These are phyloP conservation scores for Eimeria sp. DNA, from an alignment of 169 alveolate species.

Conservation along the genomic window DNA sequence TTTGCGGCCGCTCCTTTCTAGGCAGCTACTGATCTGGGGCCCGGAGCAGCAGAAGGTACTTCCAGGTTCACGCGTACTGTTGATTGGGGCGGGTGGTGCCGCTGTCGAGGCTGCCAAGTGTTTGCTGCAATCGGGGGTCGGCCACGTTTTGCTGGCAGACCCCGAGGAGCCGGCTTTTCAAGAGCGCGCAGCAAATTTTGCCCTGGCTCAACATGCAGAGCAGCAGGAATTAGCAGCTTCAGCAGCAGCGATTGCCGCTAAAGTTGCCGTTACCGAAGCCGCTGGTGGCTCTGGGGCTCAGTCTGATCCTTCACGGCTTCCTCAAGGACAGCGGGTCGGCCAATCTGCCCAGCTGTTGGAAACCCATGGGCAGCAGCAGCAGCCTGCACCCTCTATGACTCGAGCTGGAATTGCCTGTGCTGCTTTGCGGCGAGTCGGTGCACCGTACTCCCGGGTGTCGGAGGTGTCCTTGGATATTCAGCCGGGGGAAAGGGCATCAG, in stretches of 20 bases:
- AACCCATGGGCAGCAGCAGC: neutral
- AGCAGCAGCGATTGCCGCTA: neutral
- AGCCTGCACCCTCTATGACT: neutral
- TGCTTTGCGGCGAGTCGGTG: conserved; percentile 41
- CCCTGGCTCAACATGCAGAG: conserved; percentile 38
- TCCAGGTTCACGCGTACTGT: conserved; percentile 63
- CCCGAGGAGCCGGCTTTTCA: conserved; percentile 30
- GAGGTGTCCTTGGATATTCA: conserved; percentile 59
- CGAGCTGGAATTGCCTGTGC: conserved; percentile 76
- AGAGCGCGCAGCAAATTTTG: conserved; percentile 28
- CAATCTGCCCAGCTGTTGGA: neutral
- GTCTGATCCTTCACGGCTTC: neutral
- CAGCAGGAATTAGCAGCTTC: conserved; percentile 2
- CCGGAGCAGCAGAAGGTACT: conserved; percentile 67
- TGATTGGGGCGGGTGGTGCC: conserved; percentile 77
- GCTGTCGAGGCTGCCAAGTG: conserved; percentile 84
- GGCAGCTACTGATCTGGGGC: conserved; percentile 73
- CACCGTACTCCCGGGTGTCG: conserved; percentile 64
- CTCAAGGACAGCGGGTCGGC: neutral
- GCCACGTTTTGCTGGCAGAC: conserved; percentile 52
- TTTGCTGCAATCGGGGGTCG: conserved; percentile 80
- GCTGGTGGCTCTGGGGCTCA: neutral
- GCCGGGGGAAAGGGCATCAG: conserved; percentile 49
- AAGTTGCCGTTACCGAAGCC: neutral
- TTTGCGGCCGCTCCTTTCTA: conserved; percentile 16